Base-by-base conservation (phyloP, 1,284 basidiomycete species). In the Pseudozyma sp. region DNA sequence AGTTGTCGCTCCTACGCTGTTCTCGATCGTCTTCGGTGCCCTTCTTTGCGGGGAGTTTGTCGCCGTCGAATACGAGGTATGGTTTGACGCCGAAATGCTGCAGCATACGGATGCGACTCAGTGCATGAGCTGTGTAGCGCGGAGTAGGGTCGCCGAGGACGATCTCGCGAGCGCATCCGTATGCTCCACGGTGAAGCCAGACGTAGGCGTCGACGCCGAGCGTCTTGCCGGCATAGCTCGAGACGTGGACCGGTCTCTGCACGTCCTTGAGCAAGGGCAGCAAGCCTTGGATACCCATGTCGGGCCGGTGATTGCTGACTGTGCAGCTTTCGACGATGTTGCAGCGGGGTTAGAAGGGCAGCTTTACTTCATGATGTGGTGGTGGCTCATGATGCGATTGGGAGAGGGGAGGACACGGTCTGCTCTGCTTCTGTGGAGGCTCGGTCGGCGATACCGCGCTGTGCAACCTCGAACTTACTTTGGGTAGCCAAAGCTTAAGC, bases 61-160 rank as follows among this genome's bases (percentile, higher is more conserved):
- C 97, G 10, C 97, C 97, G 82, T 99, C 97, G 82, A 99, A 97
- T 8, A 99, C 97, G 48, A 99, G 87, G 83, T 93, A 95, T 0
- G 97, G 96, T 53, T 88, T 89, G 70, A 99, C 92, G 30, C 90
- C 90, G 84, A 94, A 88, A 85, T 97, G 90, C 66, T 90, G 89
- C 54, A 99, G 86, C 78, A 99, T 89, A 30, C 94, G 89, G 40
- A 99, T 90, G 29, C 92, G 90, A 75, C 93, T 89, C 92, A 98
- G 94, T n/a, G 92, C 91, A 86, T 95, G 98, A 79, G 97, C 91
- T 71, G 98, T 93, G 87, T 97, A 97, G 86, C 94, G 94, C 78
- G 34, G 52, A 1, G 95, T 96, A 54, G 86, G 87, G 81, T 90
- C 90, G 19, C 94, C 94, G 1, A 91, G 92, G 13, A 94, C 94